Conservation (phyloP, 371 early-diverging fungal genomes). For the Funneliformis caledonium region DNA sequence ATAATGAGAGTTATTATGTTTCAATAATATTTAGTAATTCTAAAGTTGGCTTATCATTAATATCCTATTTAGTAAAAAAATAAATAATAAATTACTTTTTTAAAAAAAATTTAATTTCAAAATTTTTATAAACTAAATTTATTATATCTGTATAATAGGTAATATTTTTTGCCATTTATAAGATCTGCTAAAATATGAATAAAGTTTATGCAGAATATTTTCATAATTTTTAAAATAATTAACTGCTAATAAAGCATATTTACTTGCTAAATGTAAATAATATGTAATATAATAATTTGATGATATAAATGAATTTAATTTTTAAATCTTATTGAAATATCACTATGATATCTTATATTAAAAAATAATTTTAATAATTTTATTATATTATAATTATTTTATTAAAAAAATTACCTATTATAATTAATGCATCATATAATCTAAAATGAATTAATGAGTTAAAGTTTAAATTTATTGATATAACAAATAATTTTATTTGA, state of each 20-base stretch:
- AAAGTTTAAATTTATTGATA: neutral
- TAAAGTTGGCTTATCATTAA: neutral
- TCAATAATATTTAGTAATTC: neutral
- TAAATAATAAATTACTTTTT: neutral
- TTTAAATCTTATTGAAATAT: neutral
- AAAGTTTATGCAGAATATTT: neutral
- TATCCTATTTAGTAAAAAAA: neutral
- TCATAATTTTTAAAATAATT: neutral
- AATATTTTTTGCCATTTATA: neutral
- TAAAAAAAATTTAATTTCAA: neutral
- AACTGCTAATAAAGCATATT: neutral
- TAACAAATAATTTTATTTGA: neutral
- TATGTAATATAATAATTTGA: neutral
- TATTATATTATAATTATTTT: too few relatives aligned
- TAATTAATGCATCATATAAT: neutral
- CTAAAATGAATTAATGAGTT: neutral
- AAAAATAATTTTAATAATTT: neutral
- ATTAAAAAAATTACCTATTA: neutral
- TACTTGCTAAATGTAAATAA: neutral
- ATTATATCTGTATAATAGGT: neutral
- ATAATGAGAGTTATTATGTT: neutral
- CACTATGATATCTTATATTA: neutral
- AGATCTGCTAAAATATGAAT: neutral
- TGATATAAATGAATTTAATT: neutral
- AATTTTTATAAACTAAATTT: too few relatives aligned